Evolutionary conservation across 371 early-diverging fungal species (phyloP).

Genomic region (Funneliformis caledonium): DNA sequence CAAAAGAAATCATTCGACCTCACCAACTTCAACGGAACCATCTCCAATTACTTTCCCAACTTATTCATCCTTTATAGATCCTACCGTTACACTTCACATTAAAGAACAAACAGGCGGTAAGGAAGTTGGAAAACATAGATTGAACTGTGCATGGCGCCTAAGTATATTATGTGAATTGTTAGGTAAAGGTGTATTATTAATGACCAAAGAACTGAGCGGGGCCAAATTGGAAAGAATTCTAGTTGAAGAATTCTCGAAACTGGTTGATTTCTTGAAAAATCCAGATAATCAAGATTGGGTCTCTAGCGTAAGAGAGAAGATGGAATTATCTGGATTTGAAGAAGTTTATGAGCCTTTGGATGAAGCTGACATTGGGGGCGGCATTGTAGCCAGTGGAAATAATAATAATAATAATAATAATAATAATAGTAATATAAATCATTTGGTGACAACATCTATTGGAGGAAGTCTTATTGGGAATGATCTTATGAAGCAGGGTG

Average conservation of each 20-base stretch:
- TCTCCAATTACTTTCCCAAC: conserved; percentile 38
- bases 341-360: conserved; percentile 37
- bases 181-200: conserved; percentile 38
- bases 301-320: conserved; percentile 32
- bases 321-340: conserved; percentile 38
- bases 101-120: conserved; percentile 40
- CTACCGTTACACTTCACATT: conserved; percentile 39
- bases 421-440: conserved; percentile 1
- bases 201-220: conserved; percentile 39
- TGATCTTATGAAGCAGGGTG: background rate
- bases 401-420: conserved; percentile 8
- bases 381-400: background rate
- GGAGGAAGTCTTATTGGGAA: background rate
- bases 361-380: conserved; percentile 20
- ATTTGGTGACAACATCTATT: background rate
- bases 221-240: conserved; percentile 39
- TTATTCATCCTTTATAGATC: conserved; percentile 39
- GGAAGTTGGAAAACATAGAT: conserved; percentile 39
- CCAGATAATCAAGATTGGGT: conserved; percentile 40
- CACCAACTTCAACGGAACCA: conserved; percentile 1
- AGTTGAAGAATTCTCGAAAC: conserved; percentile 39
- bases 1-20: conserved; percentile 9
- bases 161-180: conserved; percentile 38
- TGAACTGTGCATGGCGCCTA: conserved; percentile 41
- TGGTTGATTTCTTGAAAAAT: conserved; percentile 37